Conservation (phyloP, 2,329 filamentous ascomycete species). For the Diaporthe citrichinensis region DNA sequence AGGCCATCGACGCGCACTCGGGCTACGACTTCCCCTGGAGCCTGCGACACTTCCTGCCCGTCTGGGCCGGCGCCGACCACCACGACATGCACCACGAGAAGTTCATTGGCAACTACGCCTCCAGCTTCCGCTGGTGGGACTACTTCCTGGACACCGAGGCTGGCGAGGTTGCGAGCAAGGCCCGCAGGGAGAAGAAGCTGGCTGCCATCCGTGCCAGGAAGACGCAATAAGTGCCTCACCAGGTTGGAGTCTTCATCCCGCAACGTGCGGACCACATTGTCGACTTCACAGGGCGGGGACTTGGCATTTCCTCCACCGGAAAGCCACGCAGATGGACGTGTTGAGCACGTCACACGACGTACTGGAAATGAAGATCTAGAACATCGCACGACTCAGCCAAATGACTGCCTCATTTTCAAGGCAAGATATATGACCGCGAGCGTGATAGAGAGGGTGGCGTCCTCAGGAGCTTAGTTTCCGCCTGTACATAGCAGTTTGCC, state of each 20-base stretch:
- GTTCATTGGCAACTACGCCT: slow-evolving; percentile 98
- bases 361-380: slow-evolving; percentile 15
- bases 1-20: slow-evolving; percentile 97
- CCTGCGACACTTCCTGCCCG: slow-evolving; percentile 92
- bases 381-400: slow-evolving; percentile 12
- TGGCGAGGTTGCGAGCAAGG: slow-evolving; percentile 87
- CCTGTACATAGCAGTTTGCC: slow-evolving; percentile 34
- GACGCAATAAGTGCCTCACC: slow-evolving; percentile 65
- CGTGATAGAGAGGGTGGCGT: slow-evolving; percentile 37
- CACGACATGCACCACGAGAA: slow-evolving; percentile 98
- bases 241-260: not conserved
- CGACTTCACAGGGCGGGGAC: not conserved
- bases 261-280: not conserved
- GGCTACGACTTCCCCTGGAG: slow-evolving; percentile 99
- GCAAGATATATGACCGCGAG: not conserved
- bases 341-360: slow-evolving; percentile 19
- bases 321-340: slow-evolving; percentile 1
- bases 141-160: slow-evolving; percentile 94
- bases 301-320: not conserved
- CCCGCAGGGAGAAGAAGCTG: slow-evolving; percentile 83
- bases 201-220: slow-evolving; percentile 77
- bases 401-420: not conserved
- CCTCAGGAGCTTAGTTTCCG: slow-evolving; percentile 26
- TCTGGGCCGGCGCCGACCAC: slow-evolving; percentile 98
- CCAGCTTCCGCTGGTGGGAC: slow-evolving; percentile 99